phyloP scores from a whole-genome alignment of 306 rosid species.

The Prunus mume region DNA sequence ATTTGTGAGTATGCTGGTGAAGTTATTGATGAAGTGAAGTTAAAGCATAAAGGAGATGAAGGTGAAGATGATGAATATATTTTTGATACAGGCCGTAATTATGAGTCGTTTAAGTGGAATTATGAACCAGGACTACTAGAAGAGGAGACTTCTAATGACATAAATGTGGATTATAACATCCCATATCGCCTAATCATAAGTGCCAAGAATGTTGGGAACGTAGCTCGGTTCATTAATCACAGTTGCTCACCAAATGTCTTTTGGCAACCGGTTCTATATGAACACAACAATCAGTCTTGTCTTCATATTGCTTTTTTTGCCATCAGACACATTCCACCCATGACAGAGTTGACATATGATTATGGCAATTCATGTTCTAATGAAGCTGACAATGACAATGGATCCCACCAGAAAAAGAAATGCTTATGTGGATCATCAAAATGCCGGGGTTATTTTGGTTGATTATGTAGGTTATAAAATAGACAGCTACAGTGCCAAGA shows the following conservation, averaged over 20 bases:
- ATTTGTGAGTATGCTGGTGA: constrained; percentile 71
- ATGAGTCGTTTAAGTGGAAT: constrained; percentile 50
- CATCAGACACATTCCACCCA: constrained; percentile 56
- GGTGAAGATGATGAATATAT: constrained; percentile 46
- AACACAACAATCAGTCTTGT: constrained; percentile 42
- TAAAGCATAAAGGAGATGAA: constrained; percentile 22
- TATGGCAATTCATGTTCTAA: constrained; percentile 38
- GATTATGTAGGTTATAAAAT: constrained; percentile 22
- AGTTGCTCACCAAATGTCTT: constrained; percentile 68
- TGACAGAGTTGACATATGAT: constrained; percentile 70
- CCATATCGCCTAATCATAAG: constrained; percentile 52
- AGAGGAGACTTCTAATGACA: constrained; percentile 33
- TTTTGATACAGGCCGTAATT: constrained; percentile 53
- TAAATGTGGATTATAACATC: constrained; percentile 40
- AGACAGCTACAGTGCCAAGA: constrained; percentile 20
- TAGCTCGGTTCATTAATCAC: constrained; percentile 68
- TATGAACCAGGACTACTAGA: constrained; percentile 48
- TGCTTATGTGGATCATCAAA: constrained; percentile 57
- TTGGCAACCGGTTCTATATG: constrained; percentile 63
- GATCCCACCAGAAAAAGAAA: constrained; percentile 34
- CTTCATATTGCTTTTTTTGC: constrained; percentile 63
- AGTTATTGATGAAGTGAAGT: constrained; percentile 40
- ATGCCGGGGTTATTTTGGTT: constrained; percentile 60
- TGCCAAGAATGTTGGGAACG: constrained; percentile 57
- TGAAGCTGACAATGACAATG: constrained; percentile 20